Conservation (phyloP, 768 basidiomycete species). For the Gymnopilus dilepis region DNA sequence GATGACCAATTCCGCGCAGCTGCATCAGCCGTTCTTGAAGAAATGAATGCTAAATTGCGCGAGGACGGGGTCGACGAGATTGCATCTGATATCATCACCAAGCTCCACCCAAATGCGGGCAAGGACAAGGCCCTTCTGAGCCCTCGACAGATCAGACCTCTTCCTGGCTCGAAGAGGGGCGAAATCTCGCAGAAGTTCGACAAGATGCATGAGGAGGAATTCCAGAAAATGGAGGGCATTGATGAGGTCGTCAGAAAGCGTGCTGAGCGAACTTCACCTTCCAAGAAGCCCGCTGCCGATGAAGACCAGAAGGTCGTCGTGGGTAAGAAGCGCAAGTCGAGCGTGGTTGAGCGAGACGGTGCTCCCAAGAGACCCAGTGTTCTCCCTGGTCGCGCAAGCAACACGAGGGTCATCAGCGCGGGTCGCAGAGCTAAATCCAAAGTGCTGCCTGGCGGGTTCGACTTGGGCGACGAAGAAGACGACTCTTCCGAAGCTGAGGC, state of each 20-base stretch:
- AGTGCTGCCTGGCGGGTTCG: slow-evolving; percentile 63
- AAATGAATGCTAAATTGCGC: slow-evolving; percentile 79
- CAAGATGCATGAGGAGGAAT: slow-evolving; percentile 65
- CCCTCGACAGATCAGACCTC: slow-evolving; percentile 34
- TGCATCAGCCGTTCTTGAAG: slow-evolving; percentile 74
- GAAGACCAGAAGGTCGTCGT: slow-evolving; percentile 30
- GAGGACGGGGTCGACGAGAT: slow-evolving; percentile 60
- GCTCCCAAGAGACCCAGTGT: slow-evolving; percentile 29
- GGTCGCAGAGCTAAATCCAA: slow-evolving; percentile 38
- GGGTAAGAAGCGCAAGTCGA: slow-evolving; percentile 59
- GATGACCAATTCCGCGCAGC: slow-evolving; percentile 71
- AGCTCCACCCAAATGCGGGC: slow-evolving; percentile 37
- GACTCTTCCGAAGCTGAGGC: slow-evolving; percentile 36
- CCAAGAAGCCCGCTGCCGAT: slow-evolving; percentile 19
- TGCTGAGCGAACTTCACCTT: slow-evolving; percentile 23
- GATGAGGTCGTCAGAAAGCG: slow-evolving; percentile 43
- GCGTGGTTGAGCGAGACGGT: slow-evolving; percentile 43
- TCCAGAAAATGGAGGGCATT: slow-evolving; percentile 82
- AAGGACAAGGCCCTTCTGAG: slow-evolving; percentile 12
- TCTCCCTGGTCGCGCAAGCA: slow-evolving; percentile 38
- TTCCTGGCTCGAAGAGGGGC: slow-evolving; percentile 32
- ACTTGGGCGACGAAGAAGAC: slow-evolving; percentile 54
- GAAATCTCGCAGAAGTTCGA: slow-evolving; percentile 54
- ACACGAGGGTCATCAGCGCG: slow-evolving; percentile 53
- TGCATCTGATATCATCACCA: slow-evolving; percentile 49